Conservation (phyloP, 768 basidiomycete genomes). For the Thelephora aurantiotincta region DNA sequence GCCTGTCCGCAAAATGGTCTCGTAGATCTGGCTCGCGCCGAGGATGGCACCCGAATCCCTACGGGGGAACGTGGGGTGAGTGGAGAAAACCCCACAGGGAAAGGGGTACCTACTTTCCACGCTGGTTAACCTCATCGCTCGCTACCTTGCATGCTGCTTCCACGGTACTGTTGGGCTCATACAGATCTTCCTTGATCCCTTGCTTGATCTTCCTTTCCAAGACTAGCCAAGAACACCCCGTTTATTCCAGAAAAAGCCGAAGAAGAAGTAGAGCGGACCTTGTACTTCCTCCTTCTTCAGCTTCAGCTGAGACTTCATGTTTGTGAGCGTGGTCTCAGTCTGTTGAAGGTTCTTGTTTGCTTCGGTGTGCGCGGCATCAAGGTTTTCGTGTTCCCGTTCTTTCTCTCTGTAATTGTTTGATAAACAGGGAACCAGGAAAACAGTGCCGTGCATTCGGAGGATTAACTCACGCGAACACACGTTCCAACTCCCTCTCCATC, state of each 20-base stretch:
- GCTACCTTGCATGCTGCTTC: constrained; percentile 36
- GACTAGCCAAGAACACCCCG: constrained; percentile 17
- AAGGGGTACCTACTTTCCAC: constrained; percentile 26
- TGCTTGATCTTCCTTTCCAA: constrained; percentile 33
- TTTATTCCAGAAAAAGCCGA: neutral
- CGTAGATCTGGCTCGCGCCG: constrained; percentile 34
- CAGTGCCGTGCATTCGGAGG: neutral
- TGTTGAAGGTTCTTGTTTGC: constrained; percentile 48
- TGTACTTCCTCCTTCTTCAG: constrained; percentile 48
- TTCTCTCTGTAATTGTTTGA: constrained; percentile 35
- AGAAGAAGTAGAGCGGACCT: constrained; percentile 24
- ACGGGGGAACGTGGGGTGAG: constrained; percentile 1
- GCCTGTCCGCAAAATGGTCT: constrained; percentile 39
- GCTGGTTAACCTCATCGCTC: constrained; percentile 24
- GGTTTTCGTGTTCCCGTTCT: constrained; percentile 43
- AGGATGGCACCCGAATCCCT: constrained; percentile 15
- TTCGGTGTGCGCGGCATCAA: constrained; percentile 25
- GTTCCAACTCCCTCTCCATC: constrained; percentile 65
- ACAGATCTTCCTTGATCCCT: constrained; percentile 18
- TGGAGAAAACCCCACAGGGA: neutral
- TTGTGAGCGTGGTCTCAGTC: constrained; percentile 46
- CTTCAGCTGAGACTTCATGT: constrained; percentile 44
- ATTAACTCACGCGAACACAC: constrained; percentile 42
- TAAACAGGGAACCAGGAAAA: neutral
- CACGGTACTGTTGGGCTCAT: constrained; percentile 20